A percentile compares a stretch with the other conserved stretches of the same genome.
phyloP scores from a whole-genome alignment of 2,329 filamentous ascomycete species.

The Neophaeococcomyces mojaviensis region DNA sequence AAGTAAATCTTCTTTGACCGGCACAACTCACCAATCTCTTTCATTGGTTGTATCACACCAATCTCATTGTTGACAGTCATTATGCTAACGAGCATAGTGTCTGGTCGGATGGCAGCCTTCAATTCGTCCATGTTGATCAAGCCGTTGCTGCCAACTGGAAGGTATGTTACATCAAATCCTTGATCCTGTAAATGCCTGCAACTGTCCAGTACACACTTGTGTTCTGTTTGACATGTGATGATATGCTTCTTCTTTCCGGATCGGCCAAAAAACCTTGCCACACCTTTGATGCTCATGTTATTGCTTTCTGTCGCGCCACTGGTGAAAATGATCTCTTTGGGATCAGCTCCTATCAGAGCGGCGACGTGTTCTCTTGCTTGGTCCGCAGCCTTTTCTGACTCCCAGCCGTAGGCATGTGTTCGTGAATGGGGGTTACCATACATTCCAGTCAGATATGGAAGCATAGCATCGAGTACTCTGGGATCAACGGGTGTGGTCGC shows the following conservation, averaged over 20 bases:
- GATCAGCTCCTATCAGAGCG: constrained; percentile 79
- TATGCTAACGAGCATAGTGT: constrained; percentile 87
- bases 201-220: constrained; percentile 97
- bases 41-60: constrained; percentile 93
- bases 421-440: constrained; percentile 97
- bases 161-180: constrained; percentile 92
- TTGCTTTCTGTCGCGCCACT: constrained; percentile 97
- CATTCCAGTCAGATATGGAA: constrained; percentile 84
- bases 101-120: constrained; percentile 79
- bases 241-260: constrained; percentile 97
- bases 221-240: constrained; percentile 93
- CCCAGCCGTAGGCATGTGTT: constrained; percentile 98
- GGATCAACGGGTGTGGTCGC: constrained; percentile 93
- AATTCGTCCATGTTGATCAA: constrained; percentile 76
- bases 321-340: constrained; percentile 98
- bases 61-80: constrained; percentile 99
- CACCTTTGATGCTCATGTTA: constrained; percentile 99
- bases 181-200: constrained; percentile 95
- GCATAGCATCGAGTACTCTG: constrained; percentile 90
- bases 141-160: constrained; percentile 83
- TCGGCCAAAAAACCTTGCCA: constrained; percentile 88
- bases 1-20: constrained; percentile 92
- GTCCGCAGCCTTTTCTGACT: constrained; percentile 90
- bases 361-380: constrained; percentile 78
- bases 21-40: constrained; percentile 88